Evolutionary conservation across 202 grass and related monocot species (phyloP).

Genomic region (Sporobolus alterniflorus): DNA sequence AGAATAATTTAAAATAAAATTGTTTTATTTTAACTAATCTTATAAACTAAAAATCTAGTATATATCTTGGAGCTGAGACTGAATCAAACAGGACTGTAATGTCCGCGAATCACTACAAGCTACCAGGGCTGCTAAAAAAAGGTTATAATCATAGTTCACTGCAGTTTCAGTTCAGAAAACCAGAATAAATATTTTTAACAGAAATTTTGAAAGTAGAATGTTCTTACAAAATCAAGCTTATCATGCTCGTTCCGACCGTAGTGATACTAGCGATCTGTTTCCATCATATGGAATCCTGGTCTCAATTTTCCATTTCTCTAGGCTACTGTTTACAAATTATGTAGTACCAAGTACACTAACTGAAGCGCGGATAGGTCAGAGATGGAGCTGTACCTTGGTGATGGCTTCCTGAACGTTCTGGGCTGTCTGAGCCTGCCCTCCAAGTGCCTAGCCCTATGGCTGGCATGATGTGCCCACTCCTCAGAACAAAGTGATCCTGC

Average conservation of each 20-base stretch:
- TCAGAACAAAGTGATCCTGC: constrained; percentile 50
- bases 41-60: not conserved
- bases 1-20: not conserved
- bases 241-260: not conserved
- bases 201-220: not conserved
- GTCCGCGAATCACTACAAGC: not conserved
- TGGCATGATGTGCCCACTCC: constrained; percentile 71
- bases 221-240: not conserved
- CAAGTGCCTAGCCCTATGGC: constrained; percentile 74
- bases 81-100: not conserved
- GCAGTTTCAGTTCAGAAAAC: not conserved
- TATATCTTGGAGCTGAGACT: too few relatives aligned
- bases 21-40: not conserved
- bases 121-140: not conserved
- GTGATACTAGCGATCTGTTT: not conserved
- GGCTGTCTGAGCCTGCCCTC: constrained; percentile 54
- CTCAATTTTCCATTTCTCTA: not conserved
- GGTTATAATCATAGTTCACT: not conserved
- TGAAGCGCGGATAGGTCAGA: not conserved
- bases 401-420: constrained; percentile 59
- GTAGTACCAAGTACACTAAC: not conserved
- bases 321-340: not conserved
- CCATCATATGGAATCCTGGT: not conserved
- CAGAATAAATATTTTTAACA: not conserved
- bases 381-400: constrained; percentile 44